Evolutionary conservation across 164 flowering plant genomes (phyloP), one percentile per base, ranked within the genome.

Genomic region (Echeveria elegans): DNA sequence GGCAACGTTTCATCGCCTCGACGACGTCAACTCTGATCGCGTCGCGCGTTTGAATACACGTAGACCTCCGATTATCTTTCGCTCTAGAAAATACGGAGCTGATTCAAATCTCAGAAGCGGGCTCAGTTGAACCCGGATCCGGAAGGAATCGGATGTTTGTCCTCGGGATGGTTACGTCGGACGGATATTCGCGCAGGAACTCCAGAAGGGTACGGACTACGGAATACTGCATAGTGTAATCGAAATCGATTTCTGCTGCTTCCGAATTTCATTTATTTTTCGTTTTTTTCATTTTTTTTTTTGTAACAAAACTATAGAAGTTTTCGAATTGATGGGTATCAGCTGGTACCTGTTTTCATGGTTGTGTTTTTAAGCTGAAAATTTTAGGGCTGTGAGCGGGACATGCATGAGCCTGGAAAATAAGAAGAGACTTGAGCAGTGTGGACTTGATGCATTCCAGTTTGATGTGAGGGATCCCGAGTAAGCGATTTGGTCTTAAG

Each of bases 381-480:
- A n/a, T 8, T 56, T 15, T 69, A 92, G 98, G 96, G 72, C 28
- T 52, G 86, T 90, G 4, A 78, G 79, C 30, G 94, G 98, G 68
- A 90, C 92, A 47, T 88, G 97, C 76, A 83, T 73, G 11, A 87
- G 76, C 77, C 58, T 32, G 21, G 40, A 16, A 65, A 88, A 88
- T 85, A 86, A 81, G 80, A 78, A 76, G 80, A 66, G 78, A 21
- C 88, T 90, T 26, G 79, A 85, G 72, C 75, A 76, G 41, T 75
- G 65, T 75, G 97, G 96, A 30, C 78, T 83, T 71, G 79, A 87
- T 77, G 77, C 75, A n/a, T 70, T 68, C 60, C 77, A 81, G 64
- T 88, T 86, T 45, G 74, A 83, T 72, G 82, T 86, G 23, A 73
- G 72, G 66, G 76, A 80, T 12, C 82, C 84, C 10, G 84, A 84